These are phyloP conservation scores for Annulohypoxylon maeteangense DNA, from an alignment of 495 filamentous ascomycete genomes.

Conservation along the genomic window DNA sequence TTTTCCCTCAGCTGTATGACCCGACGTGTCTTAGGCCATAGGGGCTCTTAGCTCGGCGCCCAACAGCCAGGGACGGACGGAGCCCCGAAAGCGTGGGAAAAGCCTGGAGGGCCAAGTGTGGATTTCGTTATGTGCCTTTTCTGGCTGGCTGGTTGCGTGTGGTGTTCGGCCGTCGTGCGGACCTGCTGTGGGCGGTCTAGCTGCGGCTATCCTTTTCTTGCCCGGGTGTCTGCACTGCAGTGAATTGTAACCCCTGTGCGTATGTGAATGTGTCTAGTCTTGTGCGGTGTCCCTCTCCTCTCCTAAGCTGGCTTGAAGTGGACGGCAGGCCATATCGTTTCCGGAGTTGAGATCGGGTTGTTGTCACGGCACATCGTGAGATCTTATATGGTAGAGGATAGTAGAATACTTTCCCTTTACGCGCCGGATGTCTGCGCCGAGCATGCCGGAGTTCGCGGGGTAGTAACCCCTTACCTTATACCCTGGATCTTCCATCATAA, in stretches of 20 bases:
- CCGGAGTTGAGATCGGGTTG: neutral
- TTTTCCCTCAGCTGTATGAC: conserved; percentile 40
- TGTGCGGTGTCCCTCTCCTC: conserved; percentile 13
- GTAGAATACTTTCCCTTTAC: neutral
- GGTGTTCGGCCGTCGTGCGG: conserved; percentile 36
- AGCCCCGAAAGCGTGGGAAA: conserved; percentile 35
- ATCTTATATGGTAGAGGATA: neutral
- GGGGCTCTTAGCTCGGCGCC: conserved; percentile 9
- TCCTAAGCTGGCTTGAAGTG: neutral
- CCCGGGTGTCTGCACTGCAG: conserved; percentile 44
- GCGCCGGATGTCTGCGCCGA: neutral
- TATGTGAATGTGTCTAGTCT: conserved; percentile 21
- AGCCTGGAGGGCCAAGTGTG: conserved; percentile 9
- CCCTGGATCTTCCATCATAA: no score
- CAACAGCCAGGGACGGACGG: conserved; percentile 13
- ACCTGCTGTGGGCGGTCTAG: conserved; percentile 37
- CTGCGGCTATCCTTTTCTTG: conserved; percentile 46
- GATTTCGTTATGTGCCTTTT: conserved; percentile 33
- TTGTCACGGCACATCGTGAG: neutral
- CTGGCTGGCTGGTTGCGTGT: conserved; percentile 28
- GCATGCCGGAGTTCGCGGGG: neutral
- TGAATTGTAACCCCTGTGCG: conserved; percentile 33
- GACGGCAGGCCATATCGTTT: conserved; percentile 2
- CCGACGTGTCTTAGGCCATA: conserved; percentile 38
- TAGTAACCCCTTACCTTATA: neutral